Conservation (phyloP, 345 rosid species). For the Hibiscus syriacus region DNA sequence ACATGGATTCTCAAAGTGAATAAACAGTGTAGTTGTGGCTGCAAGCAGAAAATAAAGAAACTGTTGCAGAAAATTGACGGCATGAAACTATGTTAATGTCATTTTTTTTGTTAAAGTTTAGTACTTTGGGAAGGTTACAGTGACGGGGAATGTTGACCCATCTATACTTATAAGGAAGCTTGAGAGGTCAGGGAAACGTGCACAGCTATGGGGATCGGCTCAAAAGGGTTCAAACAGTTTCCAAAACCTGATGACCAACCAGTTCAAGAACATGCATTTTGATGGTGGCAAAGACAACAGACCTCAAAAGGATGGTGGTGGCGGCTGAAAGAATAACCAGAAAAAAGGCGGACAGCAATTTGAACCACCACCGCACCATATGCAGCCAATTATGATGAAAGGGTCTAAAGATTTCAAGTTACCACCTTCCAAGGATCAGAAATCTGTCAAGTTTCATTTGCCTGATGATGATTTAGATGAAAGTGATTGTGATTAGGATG, state of each 20-base stretch:
- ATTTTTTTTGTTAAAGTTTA: neutral
- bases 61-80: conserved; percentile 76
- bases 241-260: conserved; percentile 35
- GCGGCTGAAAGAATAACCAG: conserved; percentile 17
- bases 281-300: conserved; percentile 40
- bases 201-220: conserved; percentile 64
- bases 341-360: conserved; percentile 31
- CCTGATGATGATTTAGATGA: conserved; percentile 48
- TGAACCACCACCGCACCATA: conserved; percentile 30
- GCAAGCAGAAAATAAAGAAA: conserved; percentile 76
- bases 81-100: conserved; percentile 11
- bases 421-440: conserved; percentile 44
- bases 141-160: conserved; percentile 81
- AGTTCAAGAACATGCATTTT: conserved; percentile 49
- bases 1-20: conserved; percentile 76
- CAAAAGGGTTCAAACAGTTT: conserved; percentile 40
- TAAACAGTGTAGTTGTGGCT: conserved; percentile 69
- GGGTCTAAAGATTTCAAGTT: conserved; percentile 31
- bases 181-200: conserved; percentile 79
- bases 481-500: conserved; percentile 31
- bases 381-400: conserved; percentile 51
- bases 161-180: conserved; percentile 63
- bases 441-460: conserved; percentile 58
- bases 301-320: conserved; percentile 36
- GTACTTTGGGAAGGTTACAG: conserved; percentile 55